Conservation (phyloP, 2,329 filamentous ascomycete species). For the Volutella citrinella region DNA sequence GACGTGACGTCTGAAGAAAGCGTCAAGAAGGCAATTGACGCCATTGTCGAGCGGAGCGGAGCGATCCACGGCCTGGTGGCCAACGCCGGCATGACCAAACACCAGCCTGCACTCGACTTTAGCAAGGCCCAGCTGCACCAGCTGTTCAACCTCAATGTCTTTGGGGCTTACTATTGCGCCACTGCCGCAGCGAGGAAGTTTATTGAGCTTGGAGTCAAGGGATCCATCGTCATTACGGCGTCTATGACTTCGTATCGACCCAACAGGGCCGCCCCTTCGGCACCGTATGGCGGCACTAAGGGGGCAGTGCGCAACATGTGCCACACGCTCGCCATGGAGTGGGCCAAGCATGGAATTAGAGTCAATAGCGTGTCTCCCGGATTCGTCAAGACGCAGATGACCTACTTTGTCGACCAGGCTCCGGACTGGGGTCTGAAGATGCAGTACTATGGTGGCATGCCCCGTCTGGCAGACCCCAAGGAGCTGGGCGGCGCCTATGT, state of each 20-base stretch:
- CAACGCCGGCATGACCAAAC: constrained; percentile 49
- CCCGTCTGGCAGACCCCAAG: constrained; percentile 46
- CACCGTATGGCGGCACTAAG: constrained; percentile 46
- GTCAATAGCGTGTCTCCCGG: constrained; percentile 46
- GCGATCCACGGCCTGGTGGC: constrained; percentile 46
- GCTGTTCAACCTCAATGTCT: constrained; percentile 33
- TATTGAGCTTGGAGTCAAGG: constrained; percentile 29
- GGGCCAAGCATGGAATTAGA: constrained; percentile 43
- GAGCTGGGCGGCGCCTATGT: constrained; percentile 55
- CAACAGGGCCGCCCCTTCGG: constrained; percentile 61
- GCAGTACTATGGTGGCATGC: constrained; percentile 56
- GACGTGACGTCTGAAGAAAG: constrained; percentile 2
- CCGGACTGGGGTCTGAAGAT: constrained; percentile 54
- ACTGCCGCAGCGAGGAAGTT: constrained; percentile 39
- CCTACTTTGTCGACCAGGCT: constrained; percentile 47
- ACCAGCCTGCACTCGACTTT: constrained; percentile 46
- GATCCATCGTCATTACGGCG: constrained; percentile 41
- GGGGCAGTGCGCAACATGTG: constrained; percentile 40
- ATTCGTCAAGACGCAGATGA: constrained; percentile 41
- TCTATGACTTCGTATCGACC: too few species aligned
- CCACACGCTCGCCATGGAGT: constrained; percentile 44
- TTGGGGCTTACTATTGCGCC: constrained; percentile 44
- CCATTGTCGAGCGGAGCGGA: constrained; percentile 39
- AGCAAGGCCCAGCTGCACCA: constrained; percentile 16
- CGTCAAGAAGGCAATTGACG: constrained; percentile 29